Evolutionary conservation across 257 asterid genomes (phyloP), one percentile per base, ranked within the genome.

Genomic region (Scutellaria galericulata): DNA sequence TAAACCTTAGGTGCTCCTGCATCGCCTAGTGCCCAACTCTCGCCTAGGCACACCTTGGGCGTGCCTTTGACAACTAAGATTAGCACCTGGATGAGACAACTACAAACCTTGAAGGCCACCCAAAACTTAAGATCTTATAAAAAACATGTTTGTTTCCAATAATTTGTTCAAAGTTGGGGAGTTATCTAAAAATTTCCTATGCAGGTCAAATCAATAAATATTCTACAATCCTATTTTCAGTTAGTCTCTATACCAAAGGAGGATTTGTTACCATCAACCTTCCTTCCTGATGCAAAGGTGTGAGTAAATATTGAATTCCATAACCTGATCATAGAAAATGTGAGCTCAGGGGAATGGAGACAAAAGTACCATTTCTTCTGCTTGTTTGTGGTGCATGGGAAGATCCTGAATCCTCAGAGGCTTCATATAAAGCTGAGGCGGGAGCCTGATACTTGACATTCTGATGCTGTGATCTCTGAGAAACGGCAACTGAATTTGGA

Each of bases 371-470:
- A 57, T 76, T 75, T 83, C 75, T 82, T 82, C 84, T 87, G 46
- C 56, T 73, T 58, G 75, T 55, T 59, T 80, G 82, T 54, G 84
- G 58, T 73, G 81, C 74, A 51, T 59, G 77, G 64, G 88, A 59
- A 54, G 87, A 73, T 78, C 81, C 83, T 57, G 70, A 44, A 51
- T 69, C 61, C 76, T 84, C 96, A 14, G 87, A 22, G 68, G 85
- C 44, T 40, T 86, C 93, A 78, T 90, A 87, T 65, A 89, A 85
- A 75, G 97, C 97, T 65, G 97, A 86, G 68, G 89, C 82, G 42
- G 97, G 89, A 74, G 58, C 87, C 73, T 89, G 98, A 83, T 86
- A 91, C 61, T 89, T 83, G 18, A 66, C 61, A 20, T 68, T 77
- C 67, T 76, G 88, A 67, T 85, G 84, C 69, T 81, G 81, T 54